Base-by-base conservation (phyloP, 768 basidiomycete species). In the Cystobasidium tubakii region DNA sequence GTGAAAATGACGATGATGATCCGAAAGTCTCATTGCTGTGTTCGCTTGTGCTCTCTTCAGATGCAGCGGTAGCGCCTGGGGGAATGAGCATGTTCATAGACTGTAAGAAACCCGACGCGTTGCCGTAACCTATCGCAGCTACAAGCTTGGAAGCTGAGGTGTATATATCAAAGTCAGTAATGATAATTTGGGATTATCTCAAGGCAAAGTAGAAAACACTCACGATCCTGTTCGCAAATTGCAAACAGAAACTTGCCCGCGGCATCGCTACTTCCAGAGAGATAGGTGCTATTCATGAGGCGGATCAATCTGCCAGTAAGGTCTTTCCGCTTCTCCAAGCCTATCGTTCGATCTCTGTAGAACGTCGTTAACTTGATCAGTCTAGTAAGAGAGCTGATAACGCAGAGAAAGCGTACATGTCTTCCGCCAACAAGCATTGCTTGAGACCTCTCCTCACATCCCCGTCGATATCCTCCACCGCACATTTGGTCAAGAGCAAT, bases 101-200 rank as follows among this genome's bases (percentile, higher is more conserved):
- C 83, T 92, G 94, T 29, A 99, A 84, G 84, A 92, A 90, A 0
- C 96, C 96, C 0, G 93, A 92, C 50, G 93, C 92, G 80, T 93
- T 93, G 50, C 95, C 95, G 78, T 99, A 99, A 7, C 95, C 95
- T 66, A 96, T 85, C 54, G 89, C 86, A 2, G 87, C 85, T n/a
- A 87, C 86, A 19, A 98, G 83, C 0, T 84, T 86, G 4, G 85
- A 83, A n/a, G 90, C 92, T 88, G n/a, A 79, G 21, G 44, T 19
- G 53, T 33, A 46, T 42, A 17, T 12, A 62, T n/a, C n/a, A n/a
- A n/a, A n/a, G n/a, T n/a, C n/a, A n/a, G n/a, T n/a, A n/a, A n/a
- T n/a, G n/a, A n/a, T n/a, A n/a, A n/a, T n/a, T n/a, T n/a, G n/a
- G n/a, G n/a, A n/a, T n/a, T n/a, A n/a, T n/a, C n/a, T n/a, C n/a